Percentiles rank a stretch among this genome's conserved stretches.
Evolutionary conservation across 2,329 filamentous ascomycete species (phyloP).

Genomic region (Phyllosticta ampelicida): DNA sequence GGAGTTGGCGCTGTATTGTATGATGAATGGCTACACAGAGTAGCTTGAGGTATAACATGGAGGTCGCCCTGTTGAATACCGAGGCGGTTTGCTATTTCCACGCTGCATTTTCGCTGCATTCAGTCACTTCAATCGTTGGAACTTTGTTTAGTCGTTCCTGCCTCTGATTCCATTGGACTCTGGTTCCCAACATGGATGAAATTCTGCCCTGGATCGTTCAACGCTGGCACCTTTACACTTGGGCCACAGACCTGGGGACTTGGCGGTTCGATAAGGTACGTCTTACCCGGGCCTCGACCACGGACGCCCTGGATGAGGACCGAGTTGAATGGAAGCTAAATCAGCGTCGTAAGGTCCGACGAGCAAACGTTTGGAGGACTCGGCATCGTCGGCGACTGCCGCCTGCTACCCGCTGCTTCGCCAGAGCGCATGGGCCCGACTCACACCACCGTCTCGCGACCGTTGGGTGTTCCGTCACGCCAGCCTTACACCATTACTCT

Average conservation of each 20-base stretch:
- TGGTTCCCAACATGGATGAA: too few relatives aligned
- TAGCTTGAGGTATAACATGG: not conserved
- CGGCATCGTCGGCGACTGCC: not conserved
- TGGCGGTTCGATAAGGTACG: too few relatives aligned
- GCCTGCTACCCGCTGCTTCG: not conserved
- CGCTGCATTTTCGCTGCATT: not conserved
- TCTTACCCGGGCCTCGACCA: not conserved
- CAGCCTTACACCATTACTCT: not conserved
- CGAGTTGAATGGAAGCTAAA: not conserved
- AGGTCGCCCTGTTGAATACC: not conserved
- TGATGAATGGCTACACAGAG: not conserved
- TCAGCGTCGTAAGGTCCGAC: not conserved
- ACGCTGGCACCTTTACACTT: not conserved
- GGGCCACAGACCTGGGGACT: not conserved
- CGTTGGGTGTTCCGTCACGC: constrained; percentile 1
- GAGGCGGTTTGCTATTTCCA: not conserved
- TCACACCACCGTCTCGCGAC: constrained; percentile 4
- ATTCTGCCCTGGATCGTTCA: not conserved
- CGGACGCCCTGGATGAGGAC: not conserved
- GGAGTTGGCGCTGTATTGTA: not conserved
- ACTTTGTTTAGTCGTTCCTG: not conserved
- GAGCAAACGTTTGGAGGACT: not conserved
- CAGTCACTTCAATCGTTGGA: not conserved
- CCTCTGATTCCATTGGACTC: not conserved
- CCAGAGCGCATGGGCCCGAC: not conserved